Evolutionary conservation across 2,329 filamentous ascomycete species (phyloP), one percentile per base, ranked within the genome.

Genomic region (Aspergillus hortae): DNA sequence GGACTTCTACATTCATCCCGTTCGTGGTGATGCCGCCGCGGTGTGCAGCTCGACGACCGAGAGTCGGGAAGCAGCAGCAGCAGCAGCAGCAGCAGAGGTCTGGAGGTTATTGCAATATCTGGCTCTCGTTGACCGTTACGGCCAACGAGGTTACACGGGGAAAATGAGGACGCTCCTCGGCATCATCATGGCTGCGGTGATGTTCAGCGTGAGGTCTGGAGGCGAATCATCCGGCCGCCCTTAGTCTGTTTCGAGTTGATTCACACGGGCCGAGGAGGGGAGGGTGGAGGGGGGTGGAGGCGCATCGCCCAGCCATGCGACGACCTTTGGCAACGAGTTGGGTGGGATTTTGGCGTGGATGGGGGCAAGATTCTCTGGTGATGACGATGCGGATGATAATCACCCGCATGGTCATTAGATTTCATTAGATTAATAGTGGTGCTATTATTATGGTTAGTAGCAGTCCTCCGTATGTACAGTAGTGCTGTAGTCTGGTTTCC

Each of bases 241-340:
- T 71, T 71, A 69, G 69, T 57, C 55, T 68, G 69, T 72, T 71
- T 71, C 69, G 65, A 66, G 66, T 71, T 70, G 65, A 70, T 69
- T 68, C 63, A 56, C 55, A 64, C 51, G 54, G 57, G 58, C 52
- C 57, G 52, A 51, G 46, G 49, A 55, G 44, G 33, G 49, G 44
- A 44, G 33, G 48, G 36, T 44, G 40, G 42, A 48, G 56, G 50
- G 32, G 35, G 44, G 43, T 48, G 52, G 46, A 46, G 32, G 11
- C 23, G 12, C 14, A 14, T 17, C 36, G 15, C 25, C 17, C 15
- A 47, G 17, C 14, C 25, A 4, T 48, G 35, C 7, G 10, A 38
- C 17, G 14, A 38, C 14, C 14, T n/a, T 38, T 17, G 14, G 7
- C 35, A n/a, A 17, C 14, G 7, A 17, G 35, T n/a, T 5, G 35